A percentile compares a stretch with the other conserved stretches of the same genome.
Conservation (phyloP, 768 basidiomycete species). For the Lactifluus volemus region DNA sequence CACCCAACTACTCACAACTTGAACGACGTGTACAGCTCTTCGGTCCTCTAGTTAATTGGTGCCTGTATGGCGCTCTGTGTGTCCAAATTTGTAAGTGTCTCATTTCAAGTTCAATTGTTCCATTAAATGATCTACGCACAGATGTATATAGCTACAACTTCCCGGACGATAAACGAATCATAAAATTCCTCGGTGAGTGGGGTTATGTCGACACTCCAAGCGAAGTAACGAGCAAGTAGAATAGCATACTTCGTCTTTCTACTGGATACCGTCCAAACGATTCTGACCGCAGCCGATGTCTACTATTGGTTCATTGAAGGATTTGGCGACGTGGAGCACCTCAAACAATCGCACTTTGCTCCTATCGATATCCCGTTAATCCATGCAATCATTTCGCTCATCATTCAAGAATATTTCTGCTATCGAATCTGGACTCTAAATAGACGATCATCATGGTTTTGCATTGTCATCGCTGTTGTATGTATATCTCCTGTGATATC, state of each 20-base stretch:
- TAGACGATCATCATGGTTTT: conserved; percentile 2
- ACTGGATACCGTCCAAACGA: conserved; percentile 23
- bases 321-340: conserved; percentile 24
- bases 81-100: conserved; percentile 24
- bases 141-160: conserved; percentile 16
- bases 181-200: conserved; percentile 3
- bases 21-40: neutral
- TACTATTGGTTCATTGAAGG: conserved; percentile 25
- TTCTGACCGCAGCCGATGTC: conserved; percentile 23
- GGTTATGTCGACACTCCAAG: neutral
- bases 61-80: conserved; percentile 23
- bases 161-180: neutral
- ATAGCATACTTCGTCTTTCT: conserved; percentile 24
- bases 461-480: neutral
- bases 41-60: conserved; percentile 22
- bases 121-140: neutral
- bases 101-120: neutral
- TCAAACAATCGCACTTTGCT: conserved; percentile 21
- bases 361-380: conserved; percentile 26
- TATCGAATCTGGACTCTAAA: conserved; percentile 26
- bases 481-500: neutral
- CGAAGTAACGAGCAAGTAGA: neutral
- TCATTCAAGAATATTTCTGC: conserved; percentile 28
- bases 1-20: too few species aligned
- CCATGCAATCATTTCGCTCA: conserved; percentile 22